Conservation (phyloP, 495 filamentous ascomycete species). For the Astrothelium subdiscretum region DNA sequence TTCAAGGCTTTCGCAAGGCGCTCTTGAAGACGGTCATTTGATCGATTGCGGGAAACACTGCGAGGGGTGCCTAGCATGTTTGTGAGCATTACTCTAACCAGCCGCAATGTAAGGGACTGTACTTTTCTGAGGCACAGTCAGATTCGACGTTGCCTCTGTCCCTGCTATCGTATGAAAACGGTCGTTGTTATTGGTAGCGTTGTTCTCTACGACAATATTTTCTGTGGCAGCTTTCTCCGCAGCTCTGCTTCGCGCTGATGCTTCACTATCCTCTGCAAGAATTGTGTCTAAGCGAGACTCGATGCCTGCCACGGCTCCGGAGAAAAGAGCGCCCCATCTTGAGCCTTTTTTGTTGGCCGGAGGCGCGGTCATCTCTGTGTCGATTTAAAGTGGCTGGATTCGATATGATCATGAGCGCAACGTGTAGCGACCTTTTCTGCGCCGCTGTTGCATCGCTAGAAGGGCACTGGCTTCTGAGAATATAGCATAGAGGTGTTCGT, state of each 20-base stretch:
- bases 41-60: conserved; percentile 28
- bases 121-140: conserved; percentile 11
- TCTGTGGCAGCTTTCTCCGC: conserved; percentile 14
- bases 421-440: neutral
- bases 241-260: conserved; percentile 24
- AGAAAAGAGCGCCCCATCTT: conserved; percentile 76
- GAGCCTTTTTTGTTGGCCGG: conserved; percentile 23
- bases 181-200: neutral
- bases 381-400: neutral
- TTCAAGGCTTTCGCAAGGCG: conserved; percentile 28
- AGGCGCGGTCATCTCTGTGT: neutral
- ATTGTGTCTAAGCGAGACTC: conserved; percentile 90
- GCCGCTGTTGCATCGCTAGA: neutral
- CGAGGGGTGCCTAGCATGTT: conserved; percentile 1
- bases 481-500: neutral
- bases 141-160: neutral
- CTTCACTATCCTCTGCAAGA: conserved; percentile 59
- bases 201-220: conserved; percentile 14
- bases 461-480: neutral
- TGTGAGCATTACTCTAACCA: conserved; percentile 42
- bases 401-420: neutral
- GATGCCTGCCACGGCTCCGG: conserved; percentile 84
- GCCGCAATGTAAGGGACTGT: conserved; percentile 28
- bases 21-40: conserved; percentile 74
- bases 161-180: neutral